Base-by-base conservation (phyloP, 2,329 filamentous ascomycete genomes). In the Nemania sp. region DNA sequence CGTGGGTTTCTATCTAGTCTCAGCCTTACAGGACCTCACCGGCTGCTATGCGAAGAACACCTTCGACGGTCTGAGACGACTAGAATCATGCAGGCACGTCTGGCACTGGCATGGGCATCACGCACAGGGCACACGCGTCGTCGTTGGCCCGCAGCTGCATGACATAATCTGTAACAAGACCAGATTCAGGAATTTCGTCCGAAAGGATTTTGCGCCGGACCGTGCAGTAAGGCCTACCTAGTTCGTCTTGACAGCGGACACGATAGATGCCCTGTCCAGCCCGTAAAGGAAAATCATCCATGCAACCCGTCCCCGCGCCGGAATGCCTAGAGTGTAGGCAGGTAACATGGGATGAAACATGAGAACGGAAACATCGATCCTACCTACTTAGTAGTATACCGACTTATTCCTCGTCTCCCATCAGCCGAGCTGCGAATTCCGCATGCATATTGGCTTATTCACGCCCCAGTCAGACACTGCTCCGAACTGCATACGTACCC, bases 31-130 rank as follows among this genome's bases (percentile, higher is more conserved):
- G 27, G 45, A 60, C 51, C n/a, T 61, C 29, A 43, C 32, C 27
- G 51, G 38, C 57, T 20, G 20, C 41, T 22, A n/a, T n/a, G n/a
- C n/a, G n/a, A n/a, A 64, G 59, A 62, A 49, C 22, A 5, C 22
- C 41, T 24, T 63, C 51, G 51, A 61, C 52, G 38, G 55, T 49
- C 62, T 51, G 53, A 71, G 58, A 70, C 65, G 43, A 49, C 47
- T 54, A 55, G 35, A 61, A 27, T 26, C 57, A 72, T 70, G 67
- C 70, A 72, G 58, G 67, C 65, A 66, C 58, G 54, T 68, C 62
- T 72, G 64, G 59, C 67, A 68, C 62, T 72, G 64, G 59, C 67
- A 68, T 55, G 68, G 64, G 56, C 67, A 70, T 64, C 59, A 68
- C 62, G 69, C 64, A 67, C 64, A 63, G 59, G 43, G 53, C 62